These are phyloP conservation scores for Castanea mollissima DNA, from an alignment of 306 rosid genomes.

Conservation along the genomic window DNA sequence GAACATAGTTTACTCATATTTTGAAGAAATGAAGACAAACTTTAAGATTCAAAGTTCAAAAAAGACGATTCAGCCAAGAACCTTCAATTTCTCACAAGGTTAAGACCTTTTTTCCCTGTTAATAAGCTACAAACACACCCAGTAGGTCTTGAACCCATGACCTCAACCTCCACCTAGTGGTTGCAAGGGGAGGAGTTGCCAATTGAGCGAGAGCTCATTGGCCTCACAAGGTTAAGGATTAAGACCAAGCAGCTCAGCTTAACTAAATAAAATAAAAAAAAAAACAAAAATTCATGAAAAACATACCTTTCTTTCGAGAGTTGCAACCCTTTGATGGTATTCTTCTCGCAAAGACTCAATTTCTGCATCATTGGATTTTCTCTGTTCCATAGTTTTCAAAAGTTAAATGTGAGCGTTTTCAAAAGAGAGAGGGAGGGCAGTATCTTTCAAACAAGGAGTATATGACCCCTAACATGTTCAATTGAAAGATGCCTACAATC, in stretches of 20 bases:
- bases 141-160: no score
- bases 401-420: conserved; percentile 25
- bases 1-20: background rate
- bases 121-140: no score
- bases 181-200: no score
- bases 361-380: conserved; percentile 94
- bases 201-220: no score
- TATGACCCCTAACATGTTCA: background rate
- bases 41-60: background rate
- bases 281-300: conserved; percentile 15
- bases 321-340: conserved; percentile 91
- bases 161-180: no score
- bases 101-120: no score
- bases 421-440: conserved; percentile 15
- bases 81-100: background rate
- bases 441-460: background rate
- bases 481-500: background rate
- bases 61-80: conserved; percentile 14
- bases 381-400: conserved; percentile 57
- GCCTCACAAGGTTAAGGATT: background rate
- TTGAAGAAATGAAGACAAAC: background rate
- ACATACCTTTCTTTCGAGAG: conserved; percentile 85
- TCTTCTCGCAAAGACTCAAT: conserved; percentile 95
- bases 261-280: background rate
- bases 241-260: background rate